Evolutionary conservation across 1,139 yeast genomes (phyloP), one percentile per base, ranked within the genome.

Genomic region (Geotrichum fermentans): DNA sequence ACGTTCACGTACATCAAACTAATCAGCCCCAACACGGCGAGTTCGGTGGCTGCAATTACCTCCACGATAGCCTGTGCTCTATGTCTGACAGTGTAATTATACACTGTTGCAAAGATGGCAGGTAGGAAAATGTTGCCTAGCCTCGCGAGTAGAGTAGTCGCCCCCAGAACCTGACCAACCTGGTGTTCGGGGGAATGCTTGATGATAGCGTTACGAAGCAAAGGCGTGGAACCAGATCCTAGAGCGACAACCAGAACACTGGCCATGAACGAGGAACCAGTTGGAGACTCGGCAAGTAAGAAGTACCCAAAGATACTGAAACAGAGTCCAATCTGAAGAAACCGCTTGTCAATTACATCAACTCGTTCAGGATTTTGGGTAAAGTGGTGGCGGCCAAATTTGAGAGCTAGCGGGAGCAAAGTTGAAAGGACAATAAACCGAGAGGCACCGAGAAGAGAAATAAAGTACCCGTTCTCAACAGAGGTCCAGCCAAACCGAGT

Each of bases 401-500:
- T 67, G 67, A 45, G 77, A 67, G 7, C 71, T 37, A 44, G 66
- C 51, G 11, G 84, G 82, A 43, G 75, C 65, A 74, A 46, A 0
- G 70, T 41, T 16, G 74, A 70, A 13, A 80, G 61, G 0, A 72
- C 67, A 0, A 69, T 16, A 0, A 78, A 71, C 47, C 75, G 67
- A 3, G 77, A 64, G 1, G 77, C 55, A 43, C 87, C 83, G 1
- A 75, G 57, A 0, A 75, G 52, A 0, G 90, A 78, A 52, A 86
- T 64, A 51, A 78, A 73, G 52, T 75, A 73, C 5, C 92, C 89
- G 29, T 83, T 66, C 44, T 76, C 75, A 2, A 70, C 74, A 18
- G 86, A 73, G 1, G 69, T 67, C 87, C 94, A 83, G 20, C 72
- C 58, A 63, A 79, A 85, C 38, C 60, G 63, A 60, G 73, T 79